Conservation (phyloP, 495 filamentous ascomycete genomes). For the Cercophora scortea region DNA sequence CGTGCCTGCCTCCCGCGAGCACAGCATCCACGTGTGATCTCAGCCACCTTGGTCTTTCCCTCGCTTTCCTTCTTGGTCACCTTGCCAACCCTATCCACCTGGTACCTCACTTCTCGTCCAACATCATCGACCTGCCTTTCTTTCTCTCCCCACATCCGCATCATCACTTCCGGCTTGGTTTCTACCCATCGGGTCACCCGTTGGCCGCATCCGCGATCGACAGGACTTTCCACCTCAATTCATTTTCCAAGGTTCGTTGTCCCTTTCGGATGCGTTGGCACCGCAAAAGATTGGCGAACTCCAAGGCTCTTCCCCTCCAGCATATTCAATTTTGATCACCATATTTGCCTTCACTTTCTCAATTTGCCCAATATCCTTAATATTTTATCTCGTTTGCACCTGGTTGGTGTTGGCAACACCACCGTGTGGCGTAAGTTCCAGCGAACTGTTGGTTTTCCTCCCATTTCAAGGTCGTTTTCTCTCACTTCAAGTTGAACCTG, state of each 20-base stretch:
- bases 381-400: background rate
- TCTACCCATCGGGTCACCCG: too few species aligned
- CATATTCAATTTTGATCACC: too few species aligned
- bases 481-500: too few species aligned
- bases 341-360: too few species aligned
- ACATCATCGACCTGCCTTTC: background rate
- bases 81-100: background rate
- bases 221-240: background rate
- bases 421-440: too few species aligned
- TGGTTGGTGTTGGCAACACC: too few species aligned
- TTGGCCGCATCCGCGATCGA: too few species aligned
- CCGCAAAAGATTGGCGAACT: background rate
- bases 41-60: background rate
- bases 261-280: background rate
- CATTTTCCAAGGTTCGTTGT: background rate
- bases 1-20: constrained; percentile 1
- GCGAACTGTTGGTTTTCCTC: too few species aligned
- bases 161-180: too few species aligned
- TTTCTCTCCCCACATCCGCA: too few species aligned
- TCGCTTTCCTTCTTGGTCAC: background rate
- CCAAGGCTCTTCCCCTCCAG: background rate
- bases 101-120: background rate
- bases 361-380: too few species aligned
- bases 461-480: too few species aligned
- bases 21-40: background rate